Evolutionary conservation across 2,329 filamentous ascomycete genomes (phyloP), one percentile per base, ranked within the genome.

Genomic region (Acephala macrosclerotiorum): DNA sequence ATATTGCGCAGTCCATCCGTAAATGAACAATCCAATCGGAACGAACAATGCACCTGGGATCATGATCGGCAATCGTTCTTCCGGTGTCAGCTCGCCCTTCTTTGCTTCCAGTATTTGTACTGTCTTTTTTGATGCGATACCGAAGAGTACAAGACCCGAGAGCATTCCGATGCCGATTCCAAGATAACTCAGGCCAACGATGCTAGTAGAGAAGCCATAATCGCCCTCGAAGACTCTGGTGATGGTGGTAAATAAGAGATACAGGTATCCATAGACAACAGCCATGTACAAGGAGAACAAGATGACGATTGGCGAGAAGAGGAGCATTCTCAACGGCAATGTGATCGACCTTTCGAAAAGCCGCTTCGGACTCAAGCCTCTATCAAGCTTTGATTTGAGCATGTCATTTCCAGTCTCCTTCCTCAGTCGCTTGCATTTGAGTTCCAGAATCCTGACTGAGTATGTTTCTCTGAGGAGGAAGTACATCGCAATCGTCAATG

Each of bases 391-490:
- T 42, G 38, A 42, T 42, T 14, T 42, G 5, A 42, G 38, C 38
- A 42, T 14, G 12, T 42, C 18, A n/a, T 42, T 42, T 16, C 38
- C 38, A 3, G 38, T 42, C 38, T n/a, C 12, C 18, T 42, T 42
- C 18, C 38, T 42, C 38, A 42, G 14, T 42, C 38, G 4, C 12
- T n/a, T 14, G 38, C 12, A 16, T 69, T 83, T 84, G 26, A 76
- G 75, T 20, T 79, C 77, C 78, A 71, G 63, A 9, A 86, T 73
- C 4, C 78, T 74, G 0, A 80, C 79, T 9, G 79, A 79, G 72
- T 84, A 85, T 0, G 82, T 82, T 72, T 86, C 83, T 42, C 75
- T 73, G 67, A 65, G 36, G 36, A 70, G 55, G 56, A 64, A 22
- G 25, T 58, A 63, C 45, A 70, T 11, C 20, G 68, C 35, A 20